Percentiles rank a stretch among this genome's conserved stretches.
Conservation (phyloP, 1,139 yeast genomes). For the Scheffersomyces illinoinensis region DNA sequence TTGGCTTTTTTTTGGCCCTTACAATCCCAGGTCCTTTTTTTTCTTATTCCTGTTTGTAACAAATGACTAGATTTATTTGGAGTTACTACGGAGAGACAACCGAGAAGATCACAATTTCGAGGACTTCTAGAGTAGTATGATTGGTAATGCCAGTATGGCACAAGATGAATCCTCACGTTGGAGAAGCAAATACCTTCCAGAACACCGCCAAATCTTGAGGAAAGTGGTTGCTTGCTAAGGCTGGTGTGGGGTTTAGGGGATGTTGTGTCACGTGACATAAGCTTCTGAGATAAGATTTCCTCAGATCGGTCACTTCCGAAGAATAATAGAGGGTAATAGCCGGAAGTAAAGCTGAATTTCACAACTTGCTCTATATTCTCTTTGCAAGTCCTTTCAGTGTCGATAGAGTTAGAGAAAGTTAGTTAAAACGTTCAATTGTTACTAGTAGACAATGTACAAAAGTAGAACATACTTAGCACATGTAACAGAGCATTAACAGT, state of each 20-base stretch:
- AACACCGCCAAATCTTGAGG: neutral
- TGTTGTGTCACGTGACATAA: neutral
- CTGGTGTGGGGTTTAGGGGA: neutral
- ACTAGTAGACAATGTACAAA: no score
- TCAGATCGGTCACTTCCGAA: neutral
- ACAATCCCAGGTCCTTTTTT: neutral
- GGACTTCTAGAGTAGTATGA: neutral
- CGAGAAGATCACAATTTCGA: neutral
- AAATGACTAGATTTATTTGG: neutral
- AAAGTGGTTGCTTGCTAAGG: neutral
- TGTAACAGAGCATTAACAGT: no score
- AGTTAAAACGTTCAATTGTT: no score
- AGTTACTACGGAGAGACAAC: neutral
- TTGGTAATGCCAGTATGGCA: neutral
- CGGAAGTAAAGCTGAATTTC: neutral
- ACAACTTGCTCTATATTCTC: no score
- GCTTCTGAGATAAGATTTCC: neutral
- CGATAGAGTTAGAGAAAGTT: neutral
- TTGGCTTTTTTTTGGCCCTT: neutral
- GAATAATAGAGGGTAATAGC: neutral
- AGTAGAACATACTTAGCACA: no score
- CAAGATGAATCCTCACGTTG: no score
- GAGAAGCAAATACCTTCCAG: neutral
- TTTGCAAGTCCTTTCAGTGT: neutral
- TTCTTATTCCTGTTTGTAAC: neutral